phyloP scores from a whole-genome alignment of 2,329 filamentous ascomycete species.

The Sordariomycetes sp. region DNA sequence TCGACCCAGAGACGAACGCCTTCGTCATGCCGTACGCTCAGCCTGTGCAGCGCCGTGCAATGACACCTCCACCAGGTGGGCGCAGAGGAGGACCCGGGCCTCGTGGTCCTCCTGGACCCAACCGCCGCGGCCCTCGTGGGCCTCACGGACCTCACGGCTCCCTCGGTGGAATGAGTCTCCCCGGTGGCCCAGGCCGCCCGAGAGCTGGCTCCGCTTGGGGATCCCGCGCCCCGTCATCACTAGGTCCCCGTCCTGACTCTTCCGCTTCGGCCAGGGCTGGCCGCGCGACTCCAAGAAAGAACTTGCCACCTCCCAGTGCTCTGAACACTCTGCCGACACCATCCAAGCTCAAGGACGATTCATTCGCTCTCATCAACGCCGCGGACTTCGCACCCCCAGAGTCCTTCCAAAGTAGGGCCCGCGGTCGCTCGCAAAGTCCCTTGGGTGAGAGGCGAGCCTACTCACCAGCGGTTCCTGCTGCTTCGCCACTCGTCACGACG shows the following conservation, averaged over 20 bases:
- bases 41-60: constrained; percentile 78
- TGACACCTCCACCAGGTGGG: constrained; percentile 78
- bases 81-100: constrained; percentile 27
- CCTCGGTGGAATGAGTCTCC: constrained; percentile 36
- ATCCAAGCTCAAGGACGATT: constrained; percentile 73
- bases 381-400: constrained; percentile 82
- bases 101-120: constrained; percentile 13
- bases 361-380: constrained; percentile 57
- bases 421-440: constrained; percentile 59
- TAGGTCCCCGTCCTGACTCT: constrained; percentile 52
- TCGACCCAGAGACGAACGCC: constrained; percentile 56
- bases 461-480: constrained; percentile 60
- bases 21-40: constrained; percentile 80
- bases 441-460: constrained; percentile 61
- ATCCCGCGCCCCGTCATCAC: constrained; percentile 20
- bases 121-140: constrained; percentile 13
- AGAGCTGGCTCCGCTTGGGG: constrained; percentile 33
- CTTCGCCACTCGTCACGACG: constrained; percentile 70
- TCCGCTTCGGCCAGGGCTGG: constrained; percentile 48
- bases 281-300: constrained; percentile 31
- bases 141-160: constrained; percentile 37
- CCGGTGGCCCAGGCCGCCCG: constrained; percentile 42
- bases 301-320: constrained; percentile 59
- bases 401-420: constrained; percentile 54
- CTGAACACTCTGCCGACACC: constrained; percentile 77